Percentiles rank a stretch among this genome's conserved stretches.
Evolutionary conservation across 306 rosid genomes (phyloP).

Genomic region (Dalbergia cochinchinensis): DNA sequence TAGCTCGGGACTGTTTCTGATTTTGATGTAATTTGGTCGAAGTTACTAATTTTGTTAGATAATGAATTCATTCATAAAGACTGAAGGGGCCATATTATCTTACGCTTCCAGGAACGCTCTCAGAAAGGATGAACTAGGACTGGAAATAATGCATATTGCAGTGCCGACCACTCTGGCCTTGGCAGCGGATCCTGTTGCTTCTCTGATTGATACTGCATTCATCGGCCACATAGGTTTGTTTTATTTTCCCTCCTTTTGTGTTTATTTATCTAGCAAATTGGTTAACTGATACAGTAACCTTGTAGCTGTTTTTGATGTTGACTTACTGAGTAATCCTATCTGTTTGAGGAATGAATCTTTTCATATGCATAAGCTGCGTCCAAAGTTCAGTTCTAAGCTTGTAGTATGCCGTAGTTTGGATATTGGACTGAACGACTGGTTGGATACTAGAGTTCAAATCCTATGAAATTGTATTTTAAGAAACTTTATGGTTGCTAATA

Average conservation of each 20-base stretch:
- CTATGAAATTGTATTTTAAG: not conserved
- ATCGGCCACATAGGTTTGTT: constrained; percentile 57
- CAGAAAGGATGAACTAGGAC: constrained; percentile 46
- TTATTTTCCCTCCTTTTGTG: not conserved
- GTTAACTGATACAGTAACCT: not conserved
- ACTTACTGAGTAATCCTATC: not conserved
- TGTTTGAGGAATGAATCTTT: constrained; percentile 22
- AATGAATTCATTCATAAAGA: not conserved
- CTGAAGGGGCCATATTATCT: not conserved
- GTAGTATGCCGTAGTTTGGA: not conserved
- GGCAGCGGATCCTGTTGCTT: constrained; percentile 64
- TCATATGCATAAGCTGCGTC: constrained; percentile 10
- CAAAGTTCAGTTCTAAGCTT: constrained; percentile 2
- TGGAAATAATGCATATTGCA: constrained; percentile 53
- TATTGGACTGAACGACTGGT: too few species aligned
- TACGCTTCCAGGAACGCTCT: constrained; percentile 45
- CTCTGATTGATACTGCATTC: constrained; percentile 58
- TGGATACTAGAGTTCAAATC: too few species aligned
- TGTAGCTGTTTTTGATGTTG: not conserved
- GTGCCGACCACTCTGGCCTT: constrained; percentile 56
- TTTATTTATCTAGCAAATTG: not conserved
- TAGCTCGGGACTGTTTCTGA: not conserved
- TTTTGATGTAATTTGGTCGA: constrained; percentile 17
- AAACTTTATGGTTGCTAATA: not conserved
- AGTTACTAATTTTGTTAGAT: not conserved